Evolutionary conservation across 2,329 filamentous ascomycete genomes (phyloP).

Genomic region (Emydomyces testavorans): DNA sequence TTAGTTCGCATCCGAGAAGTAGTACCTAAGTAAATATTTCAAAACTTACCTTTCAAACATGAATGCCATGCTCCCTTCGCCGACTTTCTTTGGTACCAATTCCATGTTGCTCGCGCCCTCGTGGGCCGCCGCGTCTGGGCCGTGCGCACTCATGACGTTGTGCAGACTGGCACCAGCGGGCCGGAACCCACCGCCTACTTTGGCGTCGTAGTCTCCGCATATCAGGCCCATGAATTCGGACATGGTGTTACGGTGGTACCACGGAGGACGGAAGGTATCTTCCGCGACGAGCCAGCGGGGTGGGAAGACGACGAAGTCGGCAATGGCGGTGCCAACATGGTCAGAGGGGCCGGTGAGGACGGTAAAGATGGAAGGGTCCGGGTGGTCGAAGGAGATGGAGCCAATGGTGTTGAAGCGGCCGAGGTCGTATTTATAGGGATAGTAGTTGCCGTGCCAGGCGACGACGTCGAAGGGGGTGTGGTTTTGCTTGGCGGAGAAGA

Average conservation of each 20-base stretch:
- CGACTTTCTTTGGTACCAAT: constrained; percentile 46
- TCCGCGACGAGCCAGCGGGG: constrained; percentile 53
- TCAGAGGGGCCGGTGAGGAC: constrained; percentile 50
- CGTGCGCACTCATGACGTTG: constrained; percentile 61
- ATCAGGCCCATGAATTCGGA: constrained; percentile 57
- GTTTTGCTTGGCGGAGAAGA: constrained; percentile 54
- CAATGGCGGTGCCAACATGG: constrained; percentile 50
- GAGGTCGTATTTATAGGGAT: constrained; percentile 72
- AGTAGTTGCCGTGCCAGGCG: constrained; percentile 70
- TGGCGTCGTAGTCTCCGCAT: constrained; percentile 49
- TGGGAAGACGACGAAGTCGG: constrained; percentile 55
- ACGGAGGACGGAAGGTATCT: constrained; percentile 49
- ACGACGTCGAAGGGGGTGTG: constrained; percentile 71
- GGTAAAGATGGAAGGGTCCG: constrained; percentile 66
- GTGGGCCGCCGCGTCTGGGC: constrained; percentile 46
- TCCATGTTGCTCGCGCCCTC: constrained; percentile 44
- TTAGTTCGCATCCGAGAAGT: neutral
- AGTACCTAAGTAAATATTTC: neutral
- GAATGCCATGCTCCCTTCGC: constrained; percentile 51
- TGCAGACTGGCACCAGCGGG: constrained; percentile 54
- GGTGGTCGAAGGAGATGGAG: constrained; percentile 62
- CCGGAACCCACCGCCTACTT: constrained; percentile 47
- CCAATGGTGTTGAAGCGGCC: constrained; percentile 66
- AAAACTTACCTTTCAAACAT: constrained; percentile 48
- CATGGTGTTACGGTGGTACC: constrained; percentile 56